Percentiles rank a stretch among this genome's conserved stretches.
These are phyloP conservation scores for Carex parvula DNA, from an alignment of 176 grass and related monocot genomes.

Conservation along the genomic window DNA sequence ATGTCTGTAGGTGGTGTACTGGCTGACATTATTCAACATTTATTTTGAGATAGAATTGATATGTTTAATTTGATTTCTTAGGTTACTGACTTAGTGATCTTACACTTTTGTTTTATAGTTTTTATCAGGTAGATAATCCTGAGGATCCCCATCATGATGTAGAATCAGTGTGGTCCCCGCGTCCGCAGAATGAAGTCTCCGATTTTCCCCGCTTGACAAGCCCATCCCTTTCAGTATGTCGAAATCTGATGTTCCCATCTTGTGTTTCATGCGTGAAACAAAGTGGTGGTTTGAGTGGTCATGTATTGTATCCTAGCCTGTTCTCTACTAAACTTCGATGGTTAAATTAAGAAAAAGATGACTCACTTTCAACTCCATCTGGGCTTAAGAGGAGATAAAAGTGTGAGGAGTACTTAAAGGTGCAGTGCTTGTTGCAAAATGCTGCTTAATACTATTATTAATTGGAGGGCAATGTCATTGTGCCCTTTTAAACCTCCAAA, in stretches of 20 bases:
- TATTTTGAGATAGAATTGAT: too few species aligned
- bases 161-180: not conserved
- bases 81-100: not conserved
- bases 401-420: too few species aligned
- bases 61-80: not conserved
- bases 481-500: too few species aligned
- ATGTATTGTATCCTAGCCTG: slow-evolving; percentile 25
- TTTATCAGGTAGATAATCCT: not conserved
- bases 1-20: too few species aligned
- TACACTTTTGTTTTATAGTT: not conserved
- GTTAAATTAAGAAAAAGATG: too few species aligned
- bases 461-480: too few species aligned
- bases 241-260: not conserved
- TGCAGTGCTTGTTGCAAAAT: too few species aligned
- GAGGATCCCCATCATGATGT: not conserved
- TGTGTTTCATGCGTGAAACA: not conserved
- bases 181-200: not conserved
- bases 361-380: too few species aligned
- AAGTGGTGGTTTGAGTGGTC: not conserved
- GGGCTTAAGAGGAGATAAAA: too few species aligned
- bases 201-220: not conserved
- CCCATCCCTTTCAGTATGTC: not conserved
- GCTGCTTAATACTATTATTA: too few species aligned
- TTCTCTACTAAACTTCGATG: not conserved
- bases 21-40: too few species aligned